A percentile compares a stretch with the other conserved stretches of the same genome.
Evolutionary conservation across 2,329 filamentous ascomycete species (phyloP).

Genomic region (Scytalidium sp.): DNA sequence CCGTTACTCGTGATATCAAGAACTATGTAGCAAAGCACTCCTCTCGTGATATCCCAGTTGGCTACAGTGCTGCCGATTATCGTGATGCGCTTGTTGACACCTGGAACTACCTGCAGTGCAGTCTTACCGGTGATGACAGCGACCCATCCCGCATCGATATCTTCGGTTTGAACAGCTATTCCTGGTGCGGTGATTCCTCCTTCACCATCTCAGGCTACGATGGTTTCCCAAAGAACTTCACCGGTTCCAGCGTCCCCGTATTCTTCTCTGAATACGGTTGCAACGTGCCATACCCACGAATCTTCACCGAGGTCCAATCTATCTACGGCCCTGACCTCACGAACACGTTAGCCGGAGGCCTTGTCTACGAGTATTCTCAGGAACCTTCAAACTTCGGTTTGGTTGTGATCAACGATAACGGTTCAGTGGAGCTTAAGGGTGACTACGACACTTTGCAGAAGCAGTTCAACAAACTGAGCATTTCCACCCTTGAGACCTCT

Average conservation of each 20-base stretch:
- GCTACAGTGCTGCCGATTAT: constrained; percentile 80
- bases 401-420: constrained; percentile 57
- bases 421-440: constrained; percentile 52
- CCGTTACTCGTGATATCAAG: constrained; percentile 76
- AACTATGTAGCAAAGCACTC: constrained; percentile 73
- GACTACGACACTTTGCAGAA: constrained; percentile 73
- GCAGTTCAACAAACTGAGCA: constrained; percentile 74
- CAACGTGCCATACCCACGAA: constrained; percentile 67
- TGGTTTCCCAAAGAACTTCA: constrained; percentile 62
- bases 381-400: constrained; percentile 67
- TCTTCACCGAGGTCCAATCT: constrained; percentile 71
- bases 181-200: constrained; percentile 66
- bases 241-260: constrained; percentile 64
- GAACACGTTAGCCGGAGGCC: constrained; percentile 66
- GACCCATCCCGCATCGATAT: constrained; percentile 67
- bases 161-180: constrained; percentile 77
- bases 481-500: constrained; percentile 60
- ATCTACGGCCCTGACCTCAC: constrained; percentile 73
- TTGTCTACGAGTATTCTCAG: constrained; percentile 79
- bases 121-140: constrained; percentile 46
- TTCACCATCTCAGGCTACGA: constrained; percentile 63
- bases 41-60: constrained; percentile 68
- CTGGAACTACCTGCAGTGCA: constrained; percentile 73
- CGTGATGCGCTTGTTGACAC: constrained; percentile 69
- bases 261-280: constrained; percentile 85